These are phyloP conservation scores for Oryza brachyantha DNA, from an alignment of 176 grass and related monocot genomes.

Conservation along the genomic window DNA sequence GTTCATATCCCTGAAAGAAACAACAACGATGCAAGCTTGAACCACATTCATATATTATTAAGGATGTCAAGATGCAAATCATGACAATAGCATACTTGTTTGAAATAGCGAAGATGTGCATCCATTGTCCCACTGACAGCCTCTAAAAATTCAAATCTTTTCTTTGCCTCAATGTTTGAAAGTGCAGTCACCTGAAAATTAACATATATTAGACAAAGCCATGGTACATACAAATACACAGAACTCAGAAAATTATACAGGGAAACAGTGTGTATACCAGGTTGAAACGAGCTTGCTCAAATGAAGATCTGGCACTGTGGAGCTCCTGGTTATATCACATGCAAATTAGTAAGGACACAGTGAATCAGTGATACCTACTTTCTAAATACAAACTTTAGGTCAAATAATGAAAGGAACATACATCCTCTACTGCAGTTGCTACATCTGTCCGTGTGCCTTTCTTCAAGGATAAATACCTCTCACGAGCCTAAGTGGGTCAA, in stretches of 20 bases:
- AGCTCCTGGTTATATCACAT: constrained; percentile 66
- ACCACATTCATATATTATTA: constrained; percentile 18
- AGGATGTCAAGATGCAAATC: constrained; percentile 29
- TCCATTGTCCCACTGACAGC: constrained; percentile 99
- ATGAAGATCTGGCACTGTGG: constrained; percentile 86
- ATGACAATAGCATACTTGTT: constrained; percentile 71
- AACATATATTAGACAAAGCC: constrained; percentile 12
- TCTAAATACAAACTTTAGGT: constrained; percentile 4
- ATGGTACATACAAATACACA: constrained; percentile 12
- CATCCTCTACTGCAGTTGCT: constrained; percentile 87
- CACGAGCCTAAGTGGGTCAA: constrained; percentile 61
- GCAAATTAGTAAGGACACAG: constrained; percentile 30
- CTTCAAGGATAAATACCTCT: constrained; percentile 88
- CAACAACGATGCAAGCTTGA: constrained; percentile 17
- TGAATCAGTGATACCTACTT: constrained; percentile 17
- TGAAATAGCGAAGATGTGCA: constrained; percentile 99
- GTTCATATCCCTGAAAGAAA: constrained; percentile 88
- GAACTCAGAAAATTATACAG: constrained; percentile 8
- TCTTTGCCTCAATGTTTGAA: constrained; percentile 98
- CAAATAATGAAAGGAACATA: constrained; percentile 37
- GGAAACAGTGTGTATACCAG: constrained; percentile 49
- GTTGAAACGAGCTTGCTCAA: constrained; percentile 97
- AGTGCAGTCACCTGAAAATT: constrained; percentile 76
- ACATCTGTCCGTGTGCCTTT: constrained; percentile 89
- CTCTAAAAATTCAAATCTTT: constrained; percentile 99